phyloP scores from a whole-genome alignment of 169 alveolate genomes.

The Cyclospora cayetanensis region DNA sequence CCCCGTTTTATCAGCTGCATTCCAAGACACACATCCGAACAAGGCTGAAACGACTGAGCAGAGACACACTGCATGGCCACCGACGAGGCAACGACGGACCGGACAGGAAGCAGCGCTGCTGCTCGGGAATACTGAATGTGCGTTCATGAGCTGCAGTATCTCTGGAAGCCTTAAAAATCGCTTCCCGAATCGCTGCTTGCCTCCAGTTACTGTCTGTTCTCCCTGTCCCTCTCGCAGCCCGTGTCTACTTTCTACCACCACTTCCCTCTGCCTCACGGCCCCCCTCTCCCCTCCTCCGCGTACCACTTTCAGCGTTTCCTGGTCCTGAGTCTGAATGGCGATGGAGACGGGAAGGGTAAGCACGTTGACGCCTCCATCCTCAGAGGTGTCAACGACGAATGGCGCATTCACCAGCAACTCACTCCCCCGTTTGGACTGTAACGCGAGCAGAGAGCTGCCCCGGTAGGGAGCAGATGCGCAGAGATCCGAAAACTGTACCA shows the following conservation, averaged over 20 bases:
- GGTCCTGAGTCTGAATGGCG: conserved; percentile 83
- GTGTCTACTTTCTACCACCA: too few relatives aligned
- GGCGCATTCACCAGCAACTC: conserved; percentile 89
- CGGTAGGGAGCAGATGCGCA: conserved; percentile 78
- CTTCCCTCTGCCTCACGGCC: too few relatives aligned
- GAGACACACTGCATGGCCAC: not conserved
- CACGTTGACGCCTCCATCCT: conserved; percentile 82
- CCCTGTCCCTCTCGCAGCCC: too few relatives aligned
- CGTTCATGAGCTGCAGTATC: too few relatives aligned
- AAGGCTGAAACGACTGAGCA: not conserved
- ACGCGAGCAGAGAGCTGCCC: conserved; percentile 77
- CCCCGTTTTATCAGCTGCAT: conserved; percentile 82
- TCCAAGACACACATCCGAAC: not conserved
- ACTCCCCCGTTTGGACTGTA: conserved; percentile 84
- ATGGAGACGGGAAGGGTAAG: conserved; percentile 89
- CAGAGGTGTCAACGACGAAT: conserved; percentile 81
- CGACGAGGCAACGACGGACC: not conserved
- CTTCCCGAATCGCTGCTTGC: too few relatives aligned
- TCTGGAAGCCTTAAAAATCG: too few relatives aligned
- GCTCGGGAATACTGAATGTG: too few relatives aligned
- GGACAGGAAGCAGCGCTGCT: too few relatives aligned
- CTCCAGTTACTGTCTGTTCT: too few relatives aligned
- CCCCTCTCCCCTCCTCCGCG: not conserved
- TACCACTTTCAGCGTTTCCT: conserved; percentile 81
- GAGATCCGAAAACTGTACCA: conserved; percentile 73